Evolutionary conservation across 2,329 filamentous ascomycete genomes (phyloP).

Genomic region (Hirsutella minnesotensis): DNA sequence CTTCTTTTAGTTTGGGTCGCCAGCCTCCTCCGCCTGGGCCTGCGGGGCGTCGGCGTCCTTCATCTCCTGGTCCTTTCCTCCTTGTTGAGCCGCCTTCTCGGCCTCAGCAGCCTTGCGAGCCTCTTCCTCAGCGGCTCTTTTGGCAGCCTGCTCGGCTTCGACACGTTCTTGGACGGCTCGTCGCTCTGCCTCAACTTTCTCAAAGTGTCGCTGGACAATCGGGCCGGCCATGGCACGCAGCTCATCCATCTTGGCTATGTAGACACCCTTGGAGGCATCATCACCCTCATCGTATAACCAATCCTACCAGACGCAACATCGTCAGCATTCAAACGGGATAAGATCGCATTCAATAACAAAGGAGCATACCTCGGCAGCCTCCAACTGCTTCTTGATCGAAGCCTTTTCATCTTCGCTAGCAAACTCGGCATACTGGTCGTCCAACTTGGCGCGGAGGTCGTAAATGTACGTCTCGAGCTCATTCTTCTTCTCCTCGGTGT

Average conservation of each 20-base stretch:
- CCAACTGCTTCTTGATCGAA: constrained; percentile 73
- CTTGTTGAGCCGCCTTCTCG: constrained; percentile 35
- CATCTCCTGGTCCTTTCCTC: constrained; percentile 49
- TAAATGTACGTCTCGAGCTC: constrained; percentile 97
- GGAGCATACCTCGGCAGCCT: constrained; percentile 68
- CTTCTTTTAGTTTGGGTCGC: constrained; percentile 21
- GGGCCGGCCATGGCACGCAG: constrained; percentile 84
- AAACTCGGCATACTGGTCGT: constrained; percentile 82
- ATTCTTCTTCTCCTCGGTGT: constrained; percentile 99
- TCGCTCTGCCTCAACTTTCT: constrained; percentile 83
- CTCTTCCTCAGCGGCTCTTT: constrained; percentile 51
- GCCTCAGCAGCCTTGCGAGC: constrained; percentile 40
- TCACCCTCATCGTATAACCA: constrained; percentile 98
- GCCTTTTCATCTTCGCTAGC: constrained; percentile 87
- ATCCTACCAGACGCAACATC: constrained; percentile 44
- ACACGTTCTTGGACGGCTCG: constrained; percentile 63
- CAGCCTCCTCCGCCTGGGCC: constrained; percentile 36
- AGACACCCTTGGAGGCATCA: constrained; percentile 85
- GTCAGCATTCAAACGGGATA: background rate
- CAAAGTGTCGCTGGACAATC: constrained; percentile 87
- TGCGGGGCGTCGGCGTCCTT: constrained; percentile 45
- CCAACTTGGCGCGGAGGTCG: constrained; percentile 88
- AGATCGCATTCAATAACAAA: background rate
- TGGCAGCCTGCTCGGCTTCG: constrained; percentile 68
- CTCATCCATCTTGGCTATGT: constrained; percentile 91